A percentile compares a stretch with the other conserved stretches of the same genome.
Conservation (phyloP, 805 yeast species). For the baker's yeast (Saccharomyces cerevisiae) region DNA sequence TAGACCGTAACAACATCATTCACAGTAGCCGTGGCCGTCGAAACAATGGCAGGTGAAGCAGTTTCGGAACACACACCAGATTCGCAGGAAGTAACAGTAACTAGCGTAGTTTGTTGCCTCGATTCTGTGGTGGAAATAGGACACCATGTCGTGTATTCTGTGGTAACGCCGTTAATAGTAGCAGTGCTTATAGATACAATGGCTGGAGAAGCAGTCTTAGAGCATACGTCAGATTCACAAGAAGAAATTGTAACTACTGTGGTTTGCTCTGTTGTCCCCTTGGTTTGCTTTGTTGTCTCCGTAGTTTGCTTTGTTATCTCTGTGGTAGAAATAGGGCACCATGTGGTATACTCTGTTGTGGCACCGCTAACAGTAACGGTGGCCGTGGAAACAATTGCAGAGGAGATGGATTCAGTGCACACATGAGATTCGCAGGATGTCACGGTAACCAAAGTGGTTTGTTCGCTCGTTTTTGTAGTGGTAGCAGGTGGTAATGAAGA, state of each 20-base stretch:
- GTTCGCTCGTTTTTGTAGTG: too few species aligned
- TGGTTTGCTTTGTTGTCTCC: too few species aligned
- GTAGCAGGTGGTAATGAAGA: too few species aligned
- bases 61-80: neutral
- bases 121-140: constrained; percentile 17
- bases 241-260: constrained; percentile 24
- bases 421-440: constrained; percentile 25
- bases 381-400: constrained; percentile 26
- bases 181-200: constrained; percentile 26
- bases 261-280: too few species aligned
- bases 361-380: constrained; percentile 27
- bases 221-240: constrained; percentile 24
- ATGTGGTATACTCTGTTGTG: constrained; percentile 30
- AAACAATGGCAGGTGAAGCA: constrained; percentile 24
- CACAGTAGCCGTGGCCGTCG: constrained; percentile 27
- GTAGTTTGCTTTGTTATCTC: too few species aligned
- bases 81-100: neutral
- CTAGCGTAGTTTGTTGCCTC: constrained; percentile 7
- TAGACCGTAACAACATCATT: constrained; percentile 27
- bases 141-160: constrained; percentile 27
- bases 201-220: constrained; percentile 23
- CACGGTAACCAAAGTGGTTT: constrained; percentile 17
- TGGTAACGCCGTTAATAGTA: constrained; percentile 26
- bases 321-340: constrained; percentile 19
- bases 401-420: constrained; percentile 24